These are phyloP conservation scores for Elaeagnus macrophylla DNA, from an alignment of 306 rosid genomes.

Conservation along the genomic window DNA sequence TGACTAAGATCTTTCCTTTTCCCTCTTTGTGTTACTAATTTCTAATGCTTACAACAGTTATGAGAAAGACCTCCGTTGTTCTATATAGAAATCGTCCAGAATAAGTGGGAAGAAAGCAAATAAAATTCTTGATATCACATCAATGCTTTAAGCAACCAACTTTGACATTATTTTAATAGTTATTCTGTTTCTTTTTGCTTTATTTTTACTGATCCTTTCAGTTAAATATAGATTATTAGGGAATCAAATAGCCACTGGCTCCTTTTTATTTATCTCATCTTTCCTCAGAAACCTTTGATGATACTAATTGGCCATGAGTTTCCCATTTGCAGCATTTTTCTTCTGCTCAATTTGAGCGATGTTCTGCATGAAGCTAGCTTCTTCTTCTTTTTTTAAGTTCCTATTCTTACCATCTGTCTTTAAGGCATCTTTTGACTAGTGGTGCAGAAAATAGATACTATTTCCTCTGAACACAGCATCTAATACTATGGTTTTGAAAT, in stretches of 20 bases:
- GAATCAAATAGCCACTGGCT: conserved; percentile 21
- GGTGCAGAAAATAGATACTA: conserved; percentile 21
- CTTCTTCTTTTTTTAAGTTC: neutral
- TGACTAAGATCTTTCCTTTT: conserved; percentile 18
- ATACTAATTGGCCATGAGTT: conserved; percentile 35
- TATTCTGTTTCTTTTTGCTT: conserved; percentile 31
- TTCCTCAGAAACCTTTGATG: conserved; percentile 6
- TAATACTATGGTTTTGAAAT: conserved; percentile 28
- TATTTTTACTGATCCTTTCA: conserved; percentile 40
- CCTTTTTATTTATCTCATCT: conserved; percentile 7
- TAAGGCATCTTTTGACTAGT: conserved; percentile 35
- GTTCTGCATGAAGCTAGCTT: neutral
- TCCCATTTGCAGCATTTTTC: conserved; percentile 17
- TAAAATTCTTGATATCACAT: conserved; percentile 57
- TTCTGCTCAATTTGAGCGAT: conserved; percentile 2
- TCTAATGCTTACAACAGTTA: conserved; percentile 15
- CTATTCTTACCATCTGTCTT: conserved; percentile 7
- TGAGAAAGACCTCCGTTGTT: conserved; percentile 14
- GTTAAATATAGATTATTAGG: conserved; percentile 17
- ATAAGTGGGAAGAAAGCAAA: conserved; percentile 67
- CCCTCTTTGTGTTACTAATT: conserved; percentile 5
- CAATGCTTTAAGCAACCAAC: conserved; percentile 55
- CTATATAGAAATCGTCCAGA: conserved; percentile 30
- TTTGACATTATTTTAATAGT: conserved; percentile 29
- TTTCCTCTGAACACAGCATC: conserved; percentile 32